Evolutionary conservation across 2,329 filamentous ascomycete species (phyloP), one percentile per base, ranked within the genome.

Genomic region (Trichoderma atroviride): DNA sequence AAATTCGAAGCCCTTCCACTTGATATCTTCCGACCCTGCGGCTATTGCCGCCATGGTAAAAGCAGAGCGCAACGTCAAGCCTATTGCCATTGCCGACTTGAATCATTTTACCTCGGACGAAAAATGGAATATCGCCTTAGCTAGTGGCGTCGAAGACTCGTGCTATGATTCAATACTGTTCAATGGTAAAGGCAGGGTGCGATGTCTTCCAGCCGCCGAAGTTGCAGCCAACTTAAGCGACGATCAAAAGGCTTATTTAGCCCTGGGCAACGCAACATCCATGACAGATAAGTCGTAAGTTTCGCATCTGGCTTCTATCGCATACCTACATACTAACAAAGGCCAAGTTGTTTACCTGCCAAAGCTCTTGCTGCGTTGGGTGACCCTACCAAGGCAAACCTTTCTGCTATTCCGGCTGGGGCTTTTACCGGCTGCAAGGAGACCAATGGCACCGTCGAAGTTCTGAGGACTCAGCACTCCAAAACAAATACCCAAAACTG

Each of bases 111-210:
- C 84, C 0, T 89, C 87, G 0, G 75, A 81, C 3, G 77, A 86
- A 52, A 81, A 79, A 58, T 81, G 78, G 78, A 79, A 84, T 4
- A 79, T 85, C 19, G 81, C 84, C 3, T 40, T 80, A 0, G 79
- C 76, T 0, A 78, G 84, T 1, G 81, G 81, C 5, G 77, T 87
- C 10, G 85, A 87, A 67, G 81, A 81, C 27, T 80, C 82, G 0
- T 91, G 89, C 78, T 86, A 87, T 71, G 88, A 90, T 73, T 84
- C 87, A 0, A 79, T 91, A 16, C 77, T 91, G 13, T 81, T 91
- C 62, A 90, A 91, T 69, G 89, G 89, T 29, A 87, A 88, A 72
- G 88, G 88, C 3, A 80, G 81, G 1, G 83, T 87, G 0, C 78
- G 84, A 59, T 90, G 88, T 74, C 79, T 85, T 52, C 75, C 81